Evolutionary conservation across 192 early-diverging fungal species (phyloP).

Genomic region (Radiomyces spectabilis): DNA sequence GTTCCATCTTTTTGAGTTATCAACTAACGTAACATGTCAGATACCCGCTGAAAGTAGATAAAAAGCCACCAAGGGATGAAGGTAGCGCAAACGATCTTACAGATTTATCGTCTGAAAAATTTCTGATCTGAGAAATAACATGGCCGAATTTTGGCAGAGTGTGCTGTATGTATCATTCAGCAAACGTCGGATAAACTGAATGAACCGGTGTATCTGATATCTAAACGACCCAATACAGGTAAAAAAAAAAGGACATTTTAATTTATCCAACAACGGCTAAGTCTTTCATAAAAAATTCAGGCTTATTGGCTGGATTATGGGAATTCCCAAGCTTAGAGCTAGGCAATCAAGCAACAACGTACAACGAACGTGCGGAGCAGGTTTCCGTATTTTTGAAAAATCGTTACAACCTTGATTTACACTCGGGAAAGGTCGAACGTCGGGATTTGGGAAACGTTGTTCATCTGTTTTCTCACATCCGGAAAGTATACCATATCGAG

Average conservation of each 20-base stretch:
- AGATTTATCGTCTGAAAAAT: too few relatives aligned
- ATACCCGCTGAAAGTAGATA: conserved; percentile 50
- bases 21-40: too few relatives aligned
- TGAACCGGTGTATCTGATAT: conserved; percentile 34
- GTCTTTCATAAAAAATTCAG: conserved; percentile 5
- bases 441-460: conserved; percentile 42
- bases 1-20: not conserved
- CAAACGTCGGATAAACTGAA: not conserved
- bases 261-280: not conserved
- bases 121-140: too few relatives aligned
- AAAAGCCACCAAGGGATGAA: conserved; percentile 59
- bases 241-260: not conserved
- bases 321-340: conserved; percentile 55
- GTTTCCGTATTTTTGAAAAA: conserved; percentile 7
- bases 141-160: conserved; percentile 39
- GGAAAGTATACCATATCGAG: conserved; percentile 42
- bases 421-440: conserved; percentile 8
- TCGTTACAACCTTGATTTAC: conserved; percentile 9
- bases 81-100: too few relatives aligned
- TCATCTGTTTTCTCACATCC: conserved; percentile 69
- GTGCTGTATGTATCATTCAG: conserved; percentile 50
- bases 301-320: conserved; percentile 69
- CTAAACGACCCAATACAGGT: conserved; percentile 47
- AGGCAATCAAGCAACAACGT: not conserved
- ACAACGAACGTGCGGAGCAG: conserved; percentile 9